phyloP scores from a whole-genome alignment of 2,329 filamentous ascomycete species.

The Fusarium duplospermum region DNA sequence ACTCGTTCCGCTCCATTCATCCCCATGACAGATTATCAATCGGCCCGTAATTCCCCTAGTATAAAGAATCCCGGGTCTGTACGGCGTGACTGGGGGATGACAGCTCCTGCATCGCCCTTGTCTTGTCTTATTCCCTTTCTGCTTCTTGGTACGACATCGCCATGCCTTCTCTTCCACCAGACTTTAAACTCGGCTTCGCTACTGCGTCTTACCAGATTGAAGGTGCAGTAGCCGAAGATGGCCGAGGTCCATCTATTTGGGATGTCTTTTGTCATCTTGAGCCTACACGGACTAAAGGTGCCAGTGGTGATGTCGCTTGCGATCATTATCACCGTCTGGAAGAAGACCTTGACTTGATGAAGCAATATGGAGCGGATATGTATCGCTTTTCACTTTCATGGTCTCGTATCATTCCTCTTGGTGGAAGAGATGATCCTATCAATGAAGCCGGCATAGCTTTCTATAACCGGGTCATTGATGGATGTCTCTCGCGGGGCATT shows the following conservation, averaged over 20 bases:
- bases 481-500: slow-evolving; percentile 66
- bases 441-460: slow-evolving; percentile 71
- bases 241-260: slow-evolving; percentile 58
- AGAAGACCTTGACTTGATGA: slow-evolving; percentile 70
- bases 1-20: neutral
- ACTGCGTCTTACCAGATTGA: slow-evolving; percentile 60
- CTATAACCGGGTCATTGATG: slow-evolving; percentile 70
- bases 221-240: slow-evolving; percentile 54
- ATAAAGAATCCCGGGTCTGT: slow-evolving; percentile 19
- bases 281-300: slow-evolving; percentile 53
- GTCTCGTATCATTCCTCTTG: slow-evolving; percentile 74
- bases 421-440: slow-evolving; percentile 70
- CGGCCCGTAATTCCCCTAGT: slow-evolving; percentile 20
- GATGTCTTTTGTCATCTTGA: slow-evolving; percentile 56
- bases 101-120: neutral
- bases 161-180: slow-evolving; percentile 23
- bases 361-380: slow-evolving; percentile 66
- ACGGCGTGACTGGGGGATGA: neutral
- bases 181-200: slow-evolving; percentile 56
- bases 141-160: neutral
- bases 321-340: slow-evolving; percentile 56
- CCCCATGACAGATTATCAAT: slow-evolving; percentile 9
- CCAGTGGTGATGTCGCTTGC: slow-evolving; percentile 60
- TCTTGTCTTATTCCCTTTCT: neutral
- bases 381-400: slow-evolving; percentile 76